A percentile compares a stretch with the other conserved stretches of the same genome.
These are phyloP conservation scores for Arctium minus DNA, from an alignment of 129 eudicot genomes.

Conservation along the genomic window DNA sequence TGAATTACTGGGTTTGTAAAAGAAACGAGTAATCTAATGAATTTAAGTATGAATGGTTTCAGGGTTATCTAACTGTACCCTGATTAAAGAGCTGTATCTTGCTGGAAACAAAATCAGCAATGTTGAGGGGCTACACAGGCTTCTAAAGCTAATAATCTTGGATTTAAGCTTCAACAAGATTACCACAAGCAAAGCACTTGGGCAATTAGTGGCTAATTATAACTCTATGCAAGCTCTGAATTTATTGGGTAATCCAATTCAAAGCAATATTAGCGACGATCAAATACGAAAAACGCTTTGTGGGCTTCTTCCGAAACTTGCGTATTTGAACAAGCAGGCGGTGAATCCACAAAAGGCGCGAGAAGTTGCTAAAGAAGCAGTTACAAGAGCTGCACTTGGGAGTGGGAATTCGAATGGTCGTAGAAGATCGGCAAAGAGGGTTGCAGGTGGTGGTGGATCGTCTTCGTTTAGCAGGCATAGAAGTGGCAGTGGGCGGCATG, in stretches of 20 bases:
- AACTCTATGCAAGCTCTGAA: conserved; percentile 69
- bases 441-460: conserved; percentile 30
- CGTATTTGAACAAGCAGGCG: conserved; percentile 76
- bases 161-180: conserved; percentile 95
- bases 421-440: conserved; percentile 49
- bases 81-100: conserved; percentile 75
- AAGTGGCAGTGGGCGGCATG: conserved; percentile 43
- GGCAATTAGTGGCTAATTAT: conserved; percentile 86
- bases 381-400: conserved; percentile 65
- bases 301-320: conserved; percentile 78
- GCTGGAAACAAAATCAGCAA: conserved; percentile 89
- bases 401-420: conserved; percentile 33
- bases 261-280: conserved; percentile 65
- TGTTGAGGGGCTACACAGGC: conserved; percentile 86
- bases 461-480: conserved; percentile 30
- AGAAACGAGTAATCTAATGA: neutral
- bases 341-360: conserved; percentile 81
- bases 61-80: conserved; percentile 79
- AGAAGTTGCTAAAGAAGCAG: conserved; percentile 52
- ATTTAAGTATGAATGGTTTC: neutral
- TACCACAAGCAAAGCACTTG: conserved; percentile 76
- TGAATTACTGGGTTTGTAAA: too few species aligned
- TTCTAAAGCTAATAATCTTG: conserved; percentile 61
- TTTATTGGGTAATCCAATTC: conserved; percentile 78
- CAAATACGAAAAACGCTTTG: conserved; percentile 68